Evolutionary conservation across 352 stramenopile genomes (phyloP).

Genomic region (Elongisporangium undulatum): DNA sequence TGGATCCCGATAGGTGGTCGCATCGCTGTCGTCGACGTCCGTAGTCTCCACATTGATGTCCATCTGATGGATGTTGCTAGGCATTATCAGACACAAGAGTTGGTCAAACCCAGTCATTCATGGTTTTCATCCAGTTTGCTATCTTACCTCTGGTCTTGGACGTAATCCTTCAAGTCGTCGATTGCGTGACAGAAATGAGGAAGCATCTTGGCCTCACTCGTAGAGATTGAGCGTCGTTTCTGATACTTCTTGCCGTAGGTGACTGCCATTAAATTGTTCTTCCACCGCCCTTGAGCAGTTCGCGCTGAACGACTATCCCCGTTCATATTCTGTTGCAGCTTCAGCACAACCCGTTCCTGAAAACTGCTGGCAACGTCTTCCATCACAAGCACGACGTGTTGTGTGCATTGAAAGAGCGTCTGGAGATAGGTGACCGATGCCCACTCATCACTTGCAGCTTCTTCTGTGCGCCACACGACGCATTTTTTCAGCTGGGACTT

Average conservation of each 20-base stretch:
- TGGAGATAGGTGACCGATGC: slow-evolving; percentile 41
- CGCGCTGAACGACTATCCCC: slow-evolving; percentile 6
- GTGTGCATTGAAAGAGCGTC: slow-evolving; percentile 28
- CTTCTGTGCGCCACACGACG: slow-evolving; percentile 39
- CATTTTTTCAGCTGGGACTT: slow-evolving; percentile 35
- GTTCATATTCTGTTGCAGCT: slow-evolving; percentile 45
- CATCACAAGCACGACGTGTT: slow-evolving; percentile 31
- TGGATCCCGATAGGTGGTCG: background rate
- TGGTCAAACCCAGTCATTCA: too few relatives aligned
- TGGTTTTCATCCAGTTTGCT: too few relatives aligned
- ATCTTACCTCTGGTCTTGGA: slow-evolving; percentile 44
- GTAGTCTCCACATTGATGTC: background rate
- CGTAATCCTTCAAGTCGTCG: slow-evolving; percentile 56
- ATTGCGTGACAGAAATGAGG: slow-evolving; percentile 61
- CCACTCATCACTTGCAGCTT: slow-evolving; percentile 19
- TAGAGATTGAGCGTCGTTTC: slow-evolving; percentile 53
- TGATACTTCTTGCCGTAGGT: slow-evolving; percentile 52
- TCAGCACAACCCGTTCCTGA: slow-evolving; percentile 59
- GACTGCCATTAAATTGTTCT: slow-evolving; percentile 47
- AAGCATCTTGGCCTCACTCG: slow-evolving; percentile 48
- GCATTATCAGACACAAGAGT: too few relatives aligned
- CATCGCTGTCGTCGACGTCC: background rate
- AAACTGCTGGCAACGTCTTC: slow-evolving; percentile 37
- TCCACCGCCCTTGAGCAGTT: slow-evolving; percentile 23
- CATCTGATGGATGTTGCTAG: slow-evolving; percentile 21